Evolutionary conservation across 768 basidiomycete genomes (phyloP), one percentile per base, ranked within the genome.

Genomic region (Naganishia antarctica): DNA sequence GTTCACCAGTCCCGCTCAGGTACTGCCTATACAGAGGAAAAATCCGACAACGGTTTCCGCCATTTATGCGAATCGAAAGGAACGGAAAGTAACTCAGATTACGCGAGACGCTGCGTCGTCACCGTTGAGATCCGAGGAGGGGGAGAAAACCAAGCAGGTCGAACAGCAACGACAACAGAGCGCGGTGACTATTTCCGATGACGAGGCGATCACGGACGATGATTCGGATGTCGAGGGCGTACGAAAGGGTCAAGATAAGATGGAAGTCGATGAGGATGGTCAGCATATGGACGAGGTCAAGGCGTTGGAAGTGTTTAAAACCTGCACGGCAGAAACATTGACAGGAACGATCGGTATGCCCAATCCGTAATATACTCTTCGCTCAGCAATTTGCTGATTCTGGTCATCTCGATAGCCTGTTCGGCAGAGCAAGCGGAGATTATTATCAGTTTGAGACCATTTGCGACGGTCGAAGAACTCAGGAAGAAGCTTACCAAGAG

Each of bases 401-500:
- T 16, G 15, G 25, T 2, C 32, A 11, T 7, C 16, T 45, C 28
- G 16, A 2, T 67, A 81, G 81, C 79, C 13, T 96, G 92, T 72
- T 86, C 84, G 18, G 78, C 79, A 8, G 88, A 87, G 48, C 92
- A 96, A 74, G 94, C 93, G 0, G 79, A 84, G 28, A 82, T 83
- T 47, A 89, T 98, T 68, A 83, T 90, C 61, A 82, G 82, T 18
- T 79, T 90, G 13, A 85, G 94, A 49, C 91, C 91, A 0, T 99
- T 90, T 76, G 73, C 75, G n/a, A 84, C 85, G 13, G 81, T 87
- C 37, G 85, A 87, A 29, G 89, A 92, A 63, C 80, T 94, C 49
- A 85, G 84, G 48, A 73, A 73, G 46, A 93, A 88, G 76, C 82
- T 98, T 9, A 87, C 86, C n/a, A 89, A 86, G 80, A 93, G 90